Base-by-base conservation (phyloP, 768 basidiomycete species). In the Aureoboletus auriporus region DNA sequence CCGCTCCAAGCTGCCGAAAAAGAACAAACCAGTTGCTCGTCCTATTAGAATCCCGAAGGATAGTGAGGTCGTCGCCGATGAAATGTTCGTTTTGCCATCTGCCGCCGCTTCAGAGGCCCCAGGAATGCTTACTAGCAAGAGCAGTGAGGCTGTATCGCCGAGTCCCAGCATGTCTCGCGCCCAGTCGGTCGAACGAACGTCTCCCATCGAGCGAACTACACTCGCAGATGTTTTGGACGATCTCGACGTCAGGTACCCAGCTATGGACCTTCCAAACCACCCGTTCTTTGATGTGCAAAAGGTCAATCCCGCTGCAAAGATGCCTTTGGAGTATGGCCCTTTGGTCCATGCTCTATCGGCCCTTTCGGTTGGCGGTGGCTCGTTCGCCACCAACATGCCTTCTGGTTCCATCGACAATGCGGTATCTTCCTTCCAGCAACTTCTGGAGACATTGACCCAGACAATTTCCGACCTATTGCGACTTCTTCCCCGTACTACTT, bases 331-430 rank as follows among this genome's bases (percentile, higher is more conserved):
- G 55, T 93, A 93, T 56, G 87, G 84, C 1, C 89, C 90, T 29
- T 70, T 93, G 40, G 89, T 91, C 1, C 88, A 91, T 59, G 90
- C 91, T 1, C 68, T 93, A 26, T 91, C 91, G 8, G 88, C 90
- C 11, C 71, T 93, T 31, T 92, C 91, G 2, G 86, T 89, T 12
- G 88, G 88, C 3, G 86, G 89, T 9, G 86, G 87, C 8, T 89
- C 87, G 7, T 91, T 91, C 58, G 83, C 88, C 33, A 70, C 60
- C 40, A 87, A 82, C 56, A 83, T 90, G 72, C 88, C 90, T 13
- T 83, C 87, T 6, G 86, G 87, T 10, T 88, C 89, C n/a, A 90
- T 92, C 60, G 90, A 93, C 64, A 88, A 89, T 29, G 89, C 90
- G 1, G 89, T 93, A 27, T 86, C 88, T 4, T 90, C 89, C 12